Evolutionary conservation across 345 rosid species (phyloP).

Genomic region (Eucalyptus sp.): DNA sequence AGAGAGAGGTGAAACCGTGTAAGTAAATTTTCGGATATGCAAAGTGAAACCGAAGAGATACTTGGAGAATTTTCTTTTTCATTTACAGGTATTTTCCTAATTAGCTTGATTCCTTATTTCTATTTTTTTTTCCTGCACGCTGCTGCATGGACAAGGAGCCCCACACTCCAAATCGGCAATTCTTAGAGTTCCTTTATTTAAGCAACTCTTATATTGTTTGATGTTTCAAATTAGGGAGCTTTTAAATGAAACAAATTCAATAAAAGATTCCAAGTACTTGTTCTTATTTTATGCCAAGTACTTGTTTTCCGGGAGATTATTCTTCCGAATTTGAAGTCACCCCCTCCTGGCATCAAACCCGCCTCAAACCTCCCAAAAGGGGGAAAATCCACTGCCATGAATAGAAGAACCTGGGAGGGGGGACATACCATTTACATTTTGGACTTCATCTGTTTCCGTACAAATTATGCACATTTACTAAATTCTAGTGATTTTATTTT

Average conservation of each 20-base stretch:
- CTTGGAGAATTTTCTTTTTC: too few species aligned
- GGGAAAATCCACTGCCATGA: not conserved
- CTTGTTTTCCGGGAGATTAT: not conserved
- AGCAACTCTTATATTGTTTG: too few species aligned
- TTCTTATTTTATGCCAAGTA: not conserved
- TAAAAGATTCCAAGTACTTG: not conserved
- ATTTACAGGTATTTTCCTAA: too few species aligned
- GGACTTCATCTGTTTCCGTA: not conserved
- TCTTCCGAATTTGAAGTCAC: not conserved
- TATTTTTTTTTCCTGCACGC: too few species aligned
- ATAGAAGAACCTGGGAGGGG: not conserved
- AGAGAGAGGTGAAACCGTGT: not conserved
- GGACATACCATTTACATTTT: not conserved
- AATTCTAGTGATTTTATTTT: not conserved
- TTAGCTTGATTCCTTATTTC: too few species aligned
- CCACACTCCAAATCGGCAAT: too few species aligned
- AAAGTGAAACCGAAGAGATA: too few species aligned
- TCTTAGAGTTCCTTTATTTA: too few species aligned
- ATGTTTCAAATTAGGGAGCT: too few species aligned
- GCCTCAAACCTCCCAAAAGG: not conserved
- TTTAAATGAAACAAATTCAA: too few species aligned
- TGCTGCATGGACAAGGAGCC: too few species aligned
- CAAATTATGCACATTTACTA: not conserved
- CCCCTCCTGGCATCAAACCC: not conserved
- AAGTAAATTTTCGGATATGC: not conserved